These are phyloP conservation scores for Penicillium thymicola DNA, from an alignment of 2,329 filamentous ascomycete genomes.

Conservation along the genomic window DNA sequence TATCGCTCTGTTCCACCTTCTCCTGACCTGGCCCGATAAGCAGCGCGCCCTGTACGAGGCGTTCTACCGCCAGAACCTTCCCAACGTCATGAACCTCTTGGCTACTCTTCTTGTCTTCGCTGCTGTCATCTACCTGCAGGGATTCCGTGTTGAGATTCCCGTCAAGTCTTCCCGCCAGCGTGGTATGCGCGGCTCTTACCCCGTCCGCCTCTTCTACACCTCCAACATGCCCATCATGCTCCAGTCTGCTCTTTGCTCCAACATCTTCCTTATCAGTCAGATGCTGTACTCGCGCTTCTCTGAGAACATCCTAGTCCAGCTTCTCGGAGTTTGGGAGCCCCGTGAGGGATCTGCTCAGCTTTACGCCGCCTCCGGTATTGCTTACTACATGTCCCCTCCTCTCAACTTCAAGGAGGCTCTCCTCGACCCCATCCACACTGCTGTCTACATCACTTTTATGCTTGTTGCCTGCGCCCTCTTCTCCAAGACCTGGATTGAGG, in stretches of 20 bases:
- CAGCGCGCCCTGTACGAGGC: slow-evolving; percentile 96
- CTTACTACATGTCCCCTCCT: slow-evolving; percentile 99
- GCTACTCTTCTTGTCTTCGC: slow-evolving; percentile 91
- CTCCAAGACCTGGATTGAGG: slow-evolving; percentile 99
- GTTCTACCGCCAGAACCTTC: slow-evolving; percentile 98
- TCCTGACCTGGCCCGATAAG: slow-evolving; percentile 99
- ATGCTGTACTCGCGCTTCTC: slow-evolving; percentile 99
- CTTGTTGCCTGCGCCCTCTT: slow-evolving; percentile 95
- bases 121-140: slow-evolving; percentile 97
- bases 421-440: slow-evolving; percentile 93
- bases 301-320: slow-evolving; percentile 95
- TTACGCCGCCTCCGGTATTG: slow-evolving; percentile 85
- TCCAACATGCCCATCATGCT: slow-evolving; percentile 99
- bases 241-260: slow-evolving; percentile 96
- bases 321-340: slow-evolving; percentile 97
- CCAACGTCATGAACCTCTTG: slow-evolving; percentile 98
- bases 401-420: slow-evolving; percentile 97
- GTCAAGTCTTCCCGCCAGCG: slow-evolving; percentile 99
- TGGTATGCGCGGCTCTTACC: slow-evolving; percentile 96
- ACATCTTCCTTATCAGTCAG: slow-evolving; percentile 98
- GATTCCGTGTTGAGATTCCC: slow-evolving; percentile 99
- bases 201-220: slow-evolving; percentile 98
- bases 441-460: slow-evolving; percentile 96
- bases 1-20: slow-evolving; percentile 94
- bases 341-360: slow-evolving; percentile 93